A percentile compares a stretch with the other conserved stretches of the same genome.
Evolutionary conservation across 1,284 basidiomycete species (phyloP).

Genomic region (Agroathelia rolfsii): DNA sequence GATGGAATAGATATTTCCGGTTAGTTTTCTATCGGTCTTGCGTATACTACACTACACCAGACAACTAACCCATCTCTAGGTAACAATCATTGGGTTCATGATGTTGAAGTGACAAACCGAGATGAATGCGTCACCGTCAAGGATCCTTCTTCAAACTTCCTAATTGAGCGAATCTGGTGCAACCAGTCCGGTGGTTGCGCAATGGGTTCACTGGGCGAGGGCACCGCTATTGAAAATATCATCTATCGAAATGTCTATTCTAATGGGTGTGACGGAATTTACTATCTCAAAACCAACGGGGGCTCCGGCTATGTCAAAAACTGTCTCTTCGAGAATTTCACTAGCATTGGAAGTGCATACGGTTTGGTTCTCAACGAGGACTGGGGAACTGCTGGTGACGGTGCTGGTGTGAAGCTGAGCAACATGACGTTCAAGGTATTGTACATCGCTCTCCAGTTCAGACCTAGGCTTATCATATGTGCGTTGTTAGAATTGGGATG

Average conservation of each 20-base stretch:
- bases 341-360: constrained; percentile 22
- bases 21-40: background rate
- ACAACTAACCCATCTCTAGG: constrained; percentile 7
- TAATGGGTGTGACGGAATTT: constrained; percentile 25
- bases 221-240: constrained; percentile 23
- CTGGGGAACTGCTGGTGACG: constrained; percentile 18
- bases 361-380: constrained; percentile 24
- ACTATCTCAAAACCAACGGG: constrained; percentile 28
- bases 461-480: no score
- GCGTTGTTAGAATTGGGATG: constrained; percentile 29
- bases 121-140: constrained; percentile 30
- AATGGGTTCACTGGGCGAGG: constrained; percentile 23
- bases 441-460: no score
- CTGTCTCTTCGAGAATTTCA: constrained; percentile 25
- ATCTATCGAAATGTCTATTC: constrained; percentile 23
- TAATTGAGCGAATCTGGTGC: constrained; percentile 28
- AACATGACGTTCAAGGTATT: constrained; percentile 22
- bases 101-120: constrained; percentile 27
- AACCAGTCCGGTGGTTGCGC: constrained; percentile 27
- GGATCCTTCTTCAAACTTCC: constrained; percentile 23
- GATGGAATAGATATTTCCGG: constrained; percentile 27
- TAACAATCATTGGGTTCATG: constrained; percentile 25
- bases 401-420: constrained; percentile 20
- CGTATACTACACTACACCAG: background rate
- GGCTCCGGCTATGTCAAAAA: constrained; percentile 24